These are phyloP conservation scores for Suillus subaureus DNA, from an alignment of 768 basidiomycete genomes.

Conservation along the genomic window DNA sequence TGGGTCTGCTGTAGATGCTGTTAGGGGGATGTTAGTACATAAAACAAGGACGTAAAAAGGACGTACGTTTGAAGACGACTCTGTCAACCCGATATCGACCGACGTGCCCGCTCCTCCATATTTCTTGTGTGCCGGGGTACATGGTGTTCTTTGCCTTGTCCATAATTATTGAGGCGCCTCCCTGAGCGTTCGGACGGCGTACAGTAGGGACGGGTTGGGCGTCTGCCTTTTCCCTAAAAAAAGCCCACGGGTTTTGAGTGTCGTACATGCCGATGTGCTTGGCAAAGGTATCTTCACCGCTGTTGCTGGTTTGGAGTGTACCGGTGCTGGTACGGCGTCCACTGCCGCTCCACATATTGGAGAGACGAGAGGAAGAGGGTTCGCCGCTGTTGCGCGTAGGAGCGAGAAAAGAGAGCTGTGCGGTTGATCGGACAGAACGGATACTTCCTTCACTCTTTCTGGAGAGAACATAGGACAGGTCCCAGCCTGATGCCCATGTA, in stretches of 20 bases:
- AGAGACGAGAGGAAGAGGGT: slow-evolving; percentile 7
- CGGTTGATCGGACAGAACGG: slow-evolving; percentile 35
- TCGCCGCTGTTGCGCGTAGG: slow-evolving; percentile 14
- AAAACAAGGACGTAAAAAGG: slow-evolving; percentile 13
- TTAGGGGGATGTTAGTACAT: slow-evolving; percentile 8
- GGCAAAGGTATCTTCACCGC: slow-evolving; percentile 43
- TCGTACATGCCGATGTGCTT: slow-evolving; percentile 45
- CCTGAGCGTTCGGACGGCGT: slow-evolving; percentile 22
- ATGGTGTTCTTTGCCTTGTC: slow-evolving; percentile 23
- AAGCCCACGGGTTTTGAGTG: slow-evolving; percentile 55
- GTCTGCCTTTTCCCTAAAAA: slow-evolving; percentile 55
- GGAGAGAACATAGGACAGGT: slow-evolving; percentile 46
- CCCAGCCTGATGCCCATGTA: slow-evolving; percentile 38
- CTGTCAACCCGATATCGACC: slow-evolving; percentile 66
- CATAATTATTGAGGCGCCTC: slow-evolving; percentile 14
- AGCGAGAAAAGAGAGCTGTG: slow-evolving; percentile 29
- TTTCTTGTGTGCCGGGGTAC: slow-evolving; percentile 46
- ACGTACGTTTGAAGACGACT: slow-evolving; percentile 38
- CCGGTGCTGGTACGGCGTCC: slow-evolving; percentile 35
- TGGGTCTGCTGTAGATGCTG: slow-evolving; percentile 46
- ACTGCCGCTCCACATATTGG: slow-evolving; percentile 2
- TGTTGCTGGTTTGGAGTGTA: slow-evolving; percentile 29
- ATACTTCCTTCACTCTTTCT: slow-evolving; percentile 34
- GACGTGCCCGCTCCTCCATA: slow-evolving; percentile 65
- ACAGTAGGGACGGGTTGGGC: slow-evolving; percentile 16